Evolutionary conservation across 2,329 filamentous ascomycete species (phyloP).

Genomic region (Neonectria magnoliae): DNA sequence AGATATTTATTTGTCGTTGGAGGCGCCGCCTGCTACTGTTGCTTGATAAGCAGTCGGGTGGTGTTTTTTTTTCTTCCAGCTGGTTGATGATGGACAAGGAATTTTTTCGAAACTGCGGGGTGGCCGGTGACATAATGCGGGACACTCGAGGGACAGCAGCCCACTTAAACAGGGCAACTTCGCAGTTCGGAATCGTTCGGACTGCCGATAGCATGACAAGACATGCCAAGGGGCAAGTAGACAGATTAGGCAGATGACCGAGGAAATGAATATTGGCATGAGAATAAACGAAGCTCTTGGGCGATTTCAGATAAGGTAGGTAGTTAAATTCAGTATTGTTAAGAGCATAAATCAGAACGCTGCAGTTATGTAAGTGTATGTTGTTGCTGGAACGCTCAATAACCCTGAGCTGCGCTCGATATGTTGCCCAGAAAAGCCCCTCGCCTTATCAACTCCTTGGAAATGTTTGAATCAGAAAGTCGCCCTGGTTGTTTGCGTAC

Average conservation of each 20-base stretch:
- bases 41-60: constrained; percentile 44
- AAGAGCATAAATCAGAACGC: not conserved
- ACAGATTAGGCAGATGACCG: not conserved
- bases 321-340: not conserved
- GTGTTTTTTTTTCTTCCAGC: constrained; percentile 27
- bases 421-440: not conserved
- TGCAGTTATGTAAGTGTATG: not conserved
- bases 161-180: constrained; percentile 4
- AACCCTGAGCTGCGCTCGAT: not conserved
- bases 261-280: not conserved
- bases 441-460: not conserved
- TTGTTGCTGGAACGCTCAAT: not conserved
- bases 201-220: not conserved
- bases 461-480: not conserved
- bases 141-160: constrained; percentile 7
- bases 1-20: constrained; percentile 13
- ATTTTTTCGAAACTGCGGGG: constrained; percentile 43
- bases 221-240: not conserved
- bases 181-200: not conserved
- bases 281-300: not conserved
- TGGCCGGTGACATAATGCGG: constrained; percentile 36
- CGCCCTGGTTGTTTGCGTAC: not conserved
- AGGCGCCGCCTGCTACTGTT: constrained; percentile 19
- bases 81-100: constrained; percentile 32
- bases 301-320: not conserved